Conservation (phyloP, 768 basidiomycete genomes). For the Paxillus involutus region DNA sequence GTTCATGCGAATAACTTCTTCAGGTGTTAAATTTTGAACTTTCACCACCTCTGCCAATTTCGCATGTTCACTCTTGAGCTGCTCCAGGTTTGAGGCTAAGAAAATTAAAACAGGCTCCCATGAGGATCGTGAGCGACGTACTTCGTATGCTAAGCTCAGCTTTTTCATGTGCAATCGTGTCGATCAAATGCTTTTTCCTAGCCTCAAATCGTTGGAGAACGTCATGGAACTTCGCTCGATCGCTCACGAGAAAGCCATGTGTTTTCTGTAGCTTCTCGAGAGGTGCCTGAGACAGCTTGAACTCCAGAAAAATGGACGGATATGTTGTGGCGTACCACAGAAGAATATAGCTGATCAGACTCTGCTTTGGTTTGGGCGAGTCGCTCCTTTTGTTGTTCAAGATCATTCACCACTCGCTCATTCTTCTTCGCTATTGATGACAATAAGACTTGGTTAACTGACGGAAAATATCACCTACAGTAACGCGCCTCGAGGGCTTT, state of each 20-base stretch:
- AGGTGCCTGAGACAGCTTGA: constrained; percentile 47
- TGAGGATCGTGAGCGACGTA: constrained; percentile 26
- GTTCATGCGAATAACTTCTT: constrained; percentile 91
- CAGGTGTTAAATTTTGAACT: constrained; percentile 85
- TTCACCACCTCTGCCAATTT: constrained; percentile 68
- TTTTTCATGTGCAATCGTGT: constrained; percentile 66
- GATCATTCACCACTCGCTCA: constrained; percentile 59
- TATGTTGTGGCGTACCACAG: constrained; percentile 46
- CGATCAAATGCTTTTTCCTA: constrained; percentile 65
- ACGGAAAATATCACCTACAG: constrained; percentile 42
- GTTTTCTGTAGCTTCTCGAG: constrained; percentile 62
- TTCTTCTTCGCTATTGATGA: constrained; percentile 61
- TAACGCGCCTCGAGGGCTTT: constrained; percentile 73
- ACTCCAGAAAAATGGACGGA: neutral
- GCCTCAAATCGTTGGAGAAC: constrained; percentile 70
- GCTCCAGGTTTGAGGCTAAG: constrained; percentile 60
- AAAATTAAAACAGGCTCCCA: neutral
- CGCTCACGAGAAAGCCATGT: constrained; percentile 63
- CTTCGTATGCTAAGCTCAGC: constrained; percentile 59
- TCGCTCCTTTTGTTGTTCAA: constrained; percentile 55
- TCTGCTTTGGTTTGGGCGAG: constrained; percentile 51
- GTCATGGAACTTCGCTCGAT: constrained; percentile 77
- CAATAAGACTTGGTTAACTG: neutral
- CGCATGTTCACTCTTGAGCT: constrained; percentile 62
- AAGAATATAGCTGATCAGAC: constrained; percentile 55